A percentile compares a stretch with the other conserved stretches of the same genome.
Conservation (phyloP, 2,329 filamentous ascomycete species). For the Hawksworthiomyces lignivorus region DNA sequence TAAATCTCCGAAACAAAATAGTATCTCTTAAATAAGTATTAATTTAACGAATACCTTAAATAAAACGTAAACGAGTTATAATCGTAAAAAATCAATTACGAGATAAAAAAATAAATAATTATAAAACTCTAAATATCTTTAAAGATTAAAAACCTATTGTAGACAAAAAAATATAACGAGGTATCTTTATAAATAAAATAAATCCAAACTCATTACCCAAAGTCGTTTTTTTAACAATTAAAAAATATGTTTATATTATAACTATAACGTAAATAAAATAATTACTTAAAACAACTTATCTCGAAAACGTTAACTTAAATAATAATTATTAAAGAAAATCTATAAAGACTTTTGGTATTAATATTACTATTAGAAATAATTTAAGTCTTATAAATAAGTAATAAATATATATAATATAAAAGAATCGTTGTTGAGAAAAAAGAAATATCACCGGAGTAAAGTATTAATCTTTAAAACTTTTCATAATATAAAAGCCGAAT, state of each 20-base stretch:
- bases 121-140: too few species aligned
- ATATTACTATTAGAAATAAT: too few species aligned
- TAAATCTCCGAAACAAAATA: too few species aligned
- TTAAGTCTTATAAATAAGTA: slow-evolving; percentile 15
- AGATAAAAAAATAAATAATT: too few species aligned
- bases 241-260: slow-evolving; percentile 24
- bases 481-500: not conserved
- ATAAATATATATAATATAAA: slow-evolving; percentile 20
- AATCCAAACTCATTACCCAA: not conserved
- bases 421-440: slow-evolving; percentile 20
- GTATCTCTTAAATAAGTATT: too few species aligned
- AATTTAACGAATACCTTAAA: too few species aligned
- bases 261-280: too few species aligned
- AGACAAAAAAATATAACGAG: not conserved
- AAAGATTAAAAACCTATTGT: not conserved
- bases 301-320: too few species aligned
- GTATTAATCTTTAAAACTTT: slow-evolving; percentile 7
- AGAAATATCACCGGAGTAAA: slow-evolving; percentile 16
- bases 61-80: too few species aligned
- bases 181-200: not conserved
- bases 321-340: too few species aligned
- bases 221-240: slow-evolving; percentile 28
- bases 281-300: slow-evolving; percentile 16
- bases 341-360: too few species aligned
- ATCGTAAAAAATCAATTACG: too few species aligned